A percentile compares a stretch with the other conserved stretches of the same genome.
Evolutionary conservation across 805 yeast genomes (phyloP).

Genomic region (Kluyveromyces lactis): DNA sequence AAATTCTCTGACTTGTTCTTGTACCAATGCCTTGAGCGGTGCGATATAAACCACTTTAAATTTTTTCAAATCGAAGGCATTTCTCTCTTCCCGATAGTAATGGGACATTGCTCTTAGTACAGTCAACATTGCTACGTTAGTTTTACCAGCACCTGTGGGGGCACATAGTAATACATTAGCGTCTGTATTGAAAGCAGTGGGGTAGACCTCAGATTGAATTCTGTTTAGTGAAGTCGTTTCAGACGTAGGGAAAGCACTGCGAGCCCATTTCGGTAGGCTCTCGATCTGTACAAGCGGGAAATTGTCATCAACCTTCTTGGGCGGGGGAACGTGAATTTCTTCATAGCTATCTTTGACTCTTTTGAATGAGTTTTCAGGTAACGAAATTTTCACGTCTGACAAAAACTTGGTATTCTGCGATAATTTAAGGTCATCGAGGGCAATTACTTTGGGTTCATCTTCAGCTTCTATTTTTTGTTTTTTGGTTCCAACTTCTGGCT

Average conservation of each 20-base stretch:
- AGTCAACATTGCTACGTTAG: constrained; percentile 89
- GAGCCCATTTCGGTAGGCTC: constrained; percentile 77
- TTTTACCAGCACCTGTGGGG: constrained; percentile 98
- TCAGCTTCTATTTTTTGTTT: constrained; percentile 13
- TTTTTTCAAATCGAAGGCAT: constrained; percentile 42
- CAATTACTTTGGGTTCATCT: constrained; percentile 34
- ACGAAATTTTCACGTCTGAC: constrained; percentile 55
- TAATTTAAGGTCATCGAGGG: constrained; percentile 53
- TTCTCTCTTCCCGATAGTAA: constrained; percentile 38
- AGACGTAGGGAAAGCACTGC: constrained; percentile 56
- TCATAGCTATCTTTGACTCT: constrained; percentile 69
- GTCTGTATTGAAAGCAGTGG: constrained; percentile 66
- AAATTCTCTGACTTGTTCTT: constrained; percentile 87
- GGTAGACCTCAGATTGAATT: constrained; percentile 76
- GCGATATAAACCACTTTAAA: constrained; percentile 85
- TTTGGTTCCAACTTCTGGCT: constrained; percentile 7
- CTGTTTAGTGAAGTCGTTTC: constrained; percentile 66
- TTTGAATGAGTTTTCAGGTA: constrained; percentile 82
- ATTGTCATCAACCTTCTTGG: constrained; percentile 39
- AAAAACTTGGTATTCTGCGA: constrained; percentile 67
- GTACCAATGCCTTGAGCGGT: constrained; percentile 89
- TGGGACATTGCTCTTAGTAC: constrained; percentile 55
- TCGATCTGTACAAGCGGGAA: constrained; percentile 44
- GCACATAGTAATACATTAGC: constrained; percentile 81
- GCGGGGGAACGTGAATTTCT: constrained; percentile 89